phyloP scores from a whole-genome alignment of 2,329 filamentous ascomycete genomes.

The Trichoderma pleuroti region DNA sequence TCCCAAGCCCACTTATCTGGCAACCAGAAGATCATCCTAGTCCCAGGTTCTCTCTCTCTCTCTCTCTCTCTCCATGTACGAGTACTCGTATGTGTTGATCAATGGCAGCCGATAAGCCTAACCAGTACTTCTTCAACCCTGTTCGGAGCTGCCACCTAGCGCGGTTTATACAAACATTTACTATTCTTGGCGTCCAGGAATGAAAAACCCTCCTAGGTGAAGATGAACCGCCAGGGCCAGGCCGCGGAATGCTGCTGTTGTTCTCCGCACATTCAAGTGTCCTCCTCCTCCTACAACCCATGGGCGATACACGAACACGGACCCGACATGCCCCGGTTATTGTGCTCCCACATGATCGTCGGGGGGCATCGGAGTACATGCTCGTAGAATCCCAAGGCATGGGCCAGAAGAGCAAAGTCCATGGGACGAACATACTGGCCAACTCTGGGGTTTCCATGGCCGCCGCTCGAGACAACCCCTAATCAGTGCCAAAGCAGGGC shows the following conservation, averaged over 20 bases:
- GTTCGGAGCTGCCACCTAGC: neutral
- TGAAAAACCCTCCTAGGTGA: neutral
- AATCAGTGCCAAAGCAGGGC: neutral
- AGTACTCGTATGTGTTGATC: neutral
- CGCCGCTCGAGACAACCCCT: conserved; percentile 8
- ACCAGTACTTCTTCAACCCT: neutral
- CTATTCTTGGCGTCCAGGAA: neutral
- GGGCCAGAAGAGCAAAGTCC: neutral
- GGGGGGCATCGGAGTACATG: neutral
- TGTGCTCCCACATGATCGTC: neutral
- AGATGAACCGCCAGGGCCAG: neutral
- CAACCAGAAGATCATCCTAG: neutral
- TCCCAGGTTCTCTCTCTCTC: neutral
- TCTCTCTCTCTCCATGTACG: neutral
- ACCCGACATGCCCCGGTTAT: neutral
- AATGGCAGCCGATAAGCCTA: neutral
- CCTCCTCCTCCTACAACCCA: neutral
- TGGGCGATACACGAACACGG: neutral
- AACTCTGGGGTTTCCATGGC: conserved; percentile 2
- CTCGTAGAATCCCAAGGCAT: neutral
- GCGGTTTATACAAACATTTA: neutral
- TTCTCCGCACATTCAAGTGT: neutral
- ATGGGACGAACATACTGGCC: neutral
- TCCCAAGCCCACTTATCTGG: neutral
- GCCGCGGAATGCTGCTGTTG: neutral